These are phyloP conservation scores for Botrytis galanthina DNA, from an alignment of 2,329 filamentous ascomycete genomes.

Conservation along the genomic window DNA sequence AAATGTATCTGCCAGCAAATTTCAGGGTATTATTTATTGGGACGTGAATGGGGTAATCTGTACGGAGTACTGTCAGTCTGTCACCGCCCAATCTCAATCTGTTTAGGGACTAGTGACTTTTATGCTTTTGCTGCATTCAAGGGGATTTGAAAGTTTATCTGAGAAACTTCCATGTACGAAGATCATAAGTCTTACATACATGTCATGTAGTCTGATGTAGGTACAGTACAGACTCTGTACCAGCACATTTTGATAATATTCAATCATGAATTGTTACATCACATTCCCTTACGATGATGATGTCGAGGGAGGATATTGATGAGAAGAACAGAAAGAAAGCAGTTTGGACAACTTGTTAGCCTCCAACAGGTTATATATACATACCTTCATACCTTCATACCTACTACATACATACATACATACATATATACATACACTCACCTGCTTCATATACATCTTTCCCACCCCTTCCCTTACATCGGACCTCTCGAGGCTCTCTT, in stretches of 20 bases:
- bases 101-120: conserved; percentile 4
- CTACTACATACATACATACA: too few species aligned
- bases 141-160: not conserved
- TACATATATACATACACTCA: too few species aligned
- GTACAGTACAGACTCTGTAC: not conserved
- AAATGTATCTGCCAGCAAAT: conserved; percentile 5
- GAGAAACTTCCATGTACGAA: too few species aligned
- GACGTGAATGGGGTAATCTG: not conserved
- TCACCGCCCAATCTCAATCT: conserved; percentile 3
- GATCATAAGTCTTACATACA: too few species aligned
- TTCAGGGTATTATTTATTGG: not conserved
- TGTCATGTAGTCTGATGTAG: too few species aligned
- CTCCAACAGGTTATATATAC: not conserved
- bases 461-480: not conserved
- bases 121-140: not conserved
- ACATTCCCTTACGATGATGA: too few species aligned
- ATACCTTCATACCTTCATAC: too few species aligned
- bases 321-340: not conserved
- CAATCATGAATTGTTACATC: not conserved
- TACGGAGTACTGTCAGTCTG: too few species aligned
- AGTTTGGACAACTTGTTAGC: not conserved
- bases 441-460: not conserved
- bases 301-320: not conserved
- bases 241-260: not conserved
- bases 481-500: not conserved